phyloP scores from a whole-genome alignment of 306 rosid species.

The Rubus idaeus region DNA sequence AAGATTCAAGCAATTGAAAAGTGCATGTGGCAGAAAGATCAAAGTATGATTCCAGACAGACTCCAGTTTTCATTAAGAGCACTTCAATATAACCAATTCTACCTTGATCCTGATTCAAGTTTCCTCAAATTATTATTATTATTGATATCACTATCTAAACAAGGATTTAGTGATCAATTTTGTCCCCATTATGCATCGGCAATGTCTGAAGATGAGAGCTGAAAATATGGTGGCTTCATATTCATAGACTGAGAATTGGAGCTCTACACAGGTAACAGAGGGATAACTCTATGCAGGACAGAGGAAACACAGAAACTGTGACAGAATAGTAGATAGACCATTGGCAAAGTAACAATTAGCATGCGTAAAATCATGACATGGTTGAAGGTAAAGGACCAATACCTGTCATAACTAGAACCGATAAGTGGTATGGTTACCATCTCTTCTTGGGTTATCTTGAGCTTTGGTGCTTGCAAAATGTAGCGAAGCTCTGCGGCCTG shows the following conservation, averaged over 20 bases:
- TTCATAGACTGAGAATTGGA: not conserved
- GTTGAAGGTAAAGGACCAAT: not conserved
- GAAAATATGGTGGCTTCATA: not conserved
- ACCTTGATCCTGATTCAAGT: not conserved
- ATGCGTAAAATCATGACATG: not conserved
- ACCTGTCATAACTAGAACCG: constrained; percentile 75
- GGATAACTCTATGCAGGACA: not conserved
- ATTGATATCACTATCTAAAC: not conserved
- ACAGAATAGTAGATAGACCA: not conserved
- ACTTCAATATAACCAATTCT: constrained; percentile 5
- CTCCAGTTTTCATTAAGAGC: not conserved
- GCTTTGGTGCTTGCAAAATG: constrained; percentile 92
- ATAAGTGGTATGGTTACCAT: constrained; percentile 85
- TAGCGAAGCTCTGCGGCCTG: constrained; percentile 97
- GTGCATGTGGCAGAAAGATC: constrained; percentile 1
- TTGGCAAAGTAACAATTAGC: not conserved
- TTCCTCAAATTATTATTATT: not conserved
- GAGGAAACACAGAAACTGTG: constrained; percentile 7
- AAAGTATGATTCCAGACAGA: not conserved
- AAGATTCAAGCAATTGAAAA: not conserved
- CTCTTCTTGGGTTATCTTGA: constrained; percentile 95
- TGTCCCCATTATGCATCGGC: too few relatives aligned
- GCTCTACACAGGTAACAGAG: not conserved
- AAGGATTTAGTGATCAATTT: not conserved
- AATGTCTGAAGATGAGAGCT: not conserved